Evolutionary conservation across 352 stramenopile species (phyloP).

Genomic region (Phytophthora fragariaefolia): DNA sequence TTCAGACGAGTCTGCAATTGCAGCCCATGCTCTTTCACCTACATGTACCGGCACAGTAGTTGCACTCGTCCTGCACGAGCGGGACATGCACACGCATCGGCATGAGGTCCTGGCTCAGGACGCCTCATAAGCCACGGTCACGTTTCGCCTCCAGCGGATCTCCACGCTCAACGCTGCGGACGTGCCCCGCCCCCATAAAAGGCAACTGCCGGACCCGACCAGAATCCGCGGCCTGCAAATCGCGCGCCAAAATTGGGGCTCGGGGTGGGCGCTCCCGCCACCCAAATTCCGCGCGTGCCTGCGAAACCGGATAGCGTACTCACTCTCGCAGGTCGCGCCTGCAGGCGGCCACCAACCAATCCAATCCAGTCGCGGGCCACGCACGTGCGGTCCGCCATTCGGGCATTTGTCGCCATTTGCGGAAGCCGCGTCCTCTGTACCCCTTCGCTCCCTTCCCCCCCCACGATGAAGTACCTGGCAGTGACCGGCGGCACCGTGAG

Average conservation of each 20-base stretch:
- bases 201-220: neutral
- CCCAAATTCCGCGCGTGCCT: slow-evolving; percentile 2
- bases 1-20: too few species aligned
- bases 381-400: slow-evolving; percentile 15
- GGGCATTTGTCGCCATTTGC: slow-evolving; percentile 29
- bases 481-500: slow-evolving; percentile 98
- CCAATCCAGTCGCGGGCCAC: neutral
- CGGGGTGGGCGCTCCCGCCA: neutral
- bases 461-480: slow-evolving; percentile 97
- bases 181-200: too few species aligned
- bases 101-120: too few species aligned
- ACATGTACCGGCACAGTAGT: too few species aligned
- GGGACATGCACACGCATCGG: too few species aligned
- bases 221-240: neutral
- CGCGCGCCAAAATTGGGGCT: neutral
- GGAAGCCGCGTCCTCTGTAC: slow-evolving; percentile 14
- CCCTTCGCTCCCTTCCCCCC: neutral
- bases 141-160: too few species aligned
- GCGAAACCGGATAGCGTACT: neutral
- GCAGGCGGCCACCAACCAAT: slow-evolving; percentile 2
- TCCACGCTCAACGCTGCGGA: too few species aligned
- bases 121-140: too few species aligned
- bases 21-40: neutral
- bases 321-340: neutral
- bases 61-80: too few species aligned